These are phyloP conservation scores for Plantago rigida DNA, from an alignment of 305 asterid species.

Conservation along the genomic window DNA sequence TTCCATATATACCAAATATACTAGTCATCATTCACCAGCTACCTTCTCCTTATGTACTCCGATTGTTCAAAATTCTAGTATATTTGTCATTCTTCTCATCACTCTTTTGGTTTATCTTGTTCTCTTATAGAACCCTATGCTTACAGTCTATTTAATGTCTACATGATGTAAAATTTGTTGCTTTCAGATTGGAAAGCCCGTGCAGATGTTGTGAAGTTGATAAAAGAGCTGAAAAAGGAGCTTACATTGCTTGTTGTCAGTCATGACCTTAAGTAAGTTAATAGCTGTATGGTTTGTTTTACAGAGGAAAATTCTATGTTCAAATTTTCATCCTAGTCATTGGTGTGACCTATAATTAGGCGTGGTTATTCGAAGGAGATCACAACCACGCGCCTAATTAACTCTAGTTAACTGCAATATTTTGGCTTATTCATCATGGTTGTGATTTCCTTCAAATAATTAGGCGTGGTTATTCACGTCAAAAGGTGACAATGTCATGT, in stretches of 20 bases:
- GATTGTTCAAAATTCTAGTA: background rate
- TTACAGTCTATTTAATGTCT: constrained; percentile 9
- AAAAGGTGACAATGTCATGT: background rate
- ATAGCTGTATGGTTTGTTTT: constrained; percentile 17
- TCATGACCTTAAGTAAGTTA: constrained; percentile 82
- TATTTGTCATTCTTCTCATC: background rate
- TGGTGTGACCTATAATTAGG: constrained; percentile 2
- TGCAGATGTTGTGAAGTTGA: constrained; percentile 74
- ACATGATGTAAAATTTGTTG: constrained; percentile 18
- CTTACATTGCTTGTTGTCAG: constrained; percentile 79
- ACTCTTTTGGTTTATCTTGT: background rate
- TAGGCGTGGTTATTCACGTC: background rate
- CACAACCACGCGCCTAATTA: too few species aligned
- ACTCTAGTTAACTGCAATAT: too few species aligned
- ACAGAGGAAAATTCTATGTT: background rate
- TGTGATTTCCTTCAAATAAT: constrained; percentile 4
- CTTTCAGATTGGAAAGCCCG: constrained; percentile 87
- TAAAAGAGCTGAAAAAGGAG: constrained; percentile 69
- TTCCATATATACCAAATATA: too few species aligned
- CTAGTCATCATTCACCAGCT: too few species aligned
- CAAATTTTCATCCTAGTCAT: background rate
- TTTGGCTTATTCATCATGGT: too few species aligned
- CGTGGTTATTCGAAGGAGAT: background rate
- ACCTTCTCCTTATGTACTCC: too few species aligned
- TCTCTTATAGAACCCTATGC: constrained; percentile 16